These are phyloP conservation scores for Kwoniella shandongensis DNA, from an alignment of 768 basidiomycete species.

Conservation along the genomic window DNA sequence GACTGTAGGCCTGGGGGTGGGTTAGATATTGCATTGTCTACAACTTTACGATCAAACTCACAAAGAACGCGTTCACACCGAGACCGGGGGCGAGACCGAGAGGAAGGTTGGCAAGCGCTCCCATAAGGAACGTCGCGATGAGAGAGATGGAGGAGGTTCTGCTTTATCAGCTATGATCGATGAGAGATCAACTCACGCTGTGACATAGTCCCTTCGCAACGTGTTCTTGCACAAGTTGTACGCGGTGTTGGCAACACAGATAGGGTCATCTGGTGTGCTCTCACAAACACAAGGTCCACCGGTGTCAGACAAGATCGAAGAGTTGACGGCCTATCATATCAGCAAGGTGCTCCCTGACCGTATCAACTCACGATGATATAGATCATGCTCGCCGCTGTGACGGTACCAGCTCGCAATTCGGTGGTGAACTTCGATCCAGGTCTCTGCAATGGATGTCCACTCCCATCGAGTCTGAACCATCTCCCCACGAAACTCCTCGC, in stretches of 20 bases:
- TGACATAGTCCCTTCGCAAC: slow-evolving; percentile 73
- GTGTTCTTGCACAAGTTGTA: slow-evolving; percentile 51
- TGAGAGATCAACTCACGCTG: slow-evolving; percentile 52
- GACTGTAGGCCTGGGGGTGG: slow-evolving; percentile 63
- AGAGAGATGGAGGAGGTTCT: slow-evolving; percentile 71
- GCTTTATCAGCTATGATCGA: too few relatives aligned
- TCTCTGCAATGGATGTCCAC: slow-evolving; percentile 65
- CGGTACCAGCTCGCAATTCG: slow-evolving; percentile 47
- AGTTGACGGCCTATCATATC: slow-evolving; percentile 61
- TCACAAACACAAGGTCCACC: slow-evolving; percentile 79
- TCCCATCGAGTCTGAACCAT: slow-evolving; percentile 74
- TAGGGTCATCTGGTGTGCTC: slow-evolving; percentile 57
- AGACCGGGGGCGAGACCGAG: slow-evolving; percentile 83
- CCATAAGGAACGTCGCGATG: slow-evolving; percentile 77
- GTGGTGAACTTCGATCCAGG: slow-evolving; percentile 63
- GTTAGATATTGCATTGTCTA: too few relatives aligned
- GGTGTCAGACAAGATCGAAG: slow-evolving; percentile 69
- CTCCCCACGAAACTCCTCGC: slow-evolving; percentile 59
- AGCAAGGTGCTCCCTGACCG: slow-evolving; percentile 11
- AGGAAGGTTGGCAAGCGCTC: slow-evolving; percentile 78
- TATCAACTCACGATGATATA: slow-evolving; percentile 60
- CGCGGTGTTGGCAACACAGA: slow-evolving; percentile 42
- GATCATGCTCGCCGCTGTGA: slow-evolving; percentile 70
- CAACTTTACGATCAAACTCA: too few relatives aligned
- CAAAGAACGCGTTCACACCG: slow-evolving; percentile 65